Base-by-base conservation (phyloP, 805 yeast genomes). In the Wickerhamomyces rabaulensis region DNA sequence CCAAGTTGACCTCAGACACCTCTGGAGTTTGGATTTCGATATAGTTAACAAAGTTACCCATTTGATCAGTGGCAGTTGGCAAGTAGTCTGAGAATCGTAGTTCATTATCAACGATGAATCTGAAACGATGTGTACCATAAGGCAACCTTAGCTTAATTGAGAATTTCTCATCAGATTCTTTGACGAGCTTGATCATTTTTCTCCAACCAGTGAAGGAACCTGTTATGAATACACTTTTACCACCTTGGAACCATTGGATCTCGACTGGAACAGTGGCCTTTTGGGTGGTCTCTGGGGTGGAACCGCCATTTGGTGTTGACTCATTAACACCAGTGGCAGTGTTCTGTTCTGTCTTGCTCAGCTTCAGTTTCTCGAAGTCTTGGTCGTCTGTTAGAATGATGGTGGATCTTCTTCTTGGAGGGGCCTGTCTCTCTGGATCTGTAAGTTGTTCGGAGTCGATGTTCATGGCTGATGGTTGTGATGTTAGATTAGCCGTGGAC, bases 181-280 rank as follows among this genome's bases (percentile, higher is more conserved):
- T 71, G 26, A 75, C 75, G 57, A 94, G 70, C 36, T 95, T 95
- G 60, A 92, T 91, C 98, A 94, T 92, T 67, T 91, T 92, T 55
- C 97, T 75, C 98, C 99, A 94, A 4, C 96, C 97, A 0, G 99
- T 94, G 67, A 92, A 92, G 1, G 97, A 87, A 42, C 99, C 99
- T 31, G 97, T 94, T 13, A 92, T 96, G 64, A 90, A 94, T 2
- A 94, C 98, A 58, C 87, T 87, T 42, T 79, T 79, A 50, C 99
- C 99, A n/a, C 98, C 98, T 65, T 92, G 96, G 16, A 81, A 82
- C 99, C 99, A 92, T 53, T 80, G 80, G 48, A 90, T 84, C 47
- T 84, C 90, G 1, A 89, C 74, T 3, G 82, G 80, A 2, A 54
- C 53, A 7, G 58, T 51, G 21, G 33, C 20, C 16, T 29, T 39